Evolutionary conservation across 2,329 filamentous ascomycete genomes (phyloP), one percentile per base, ranked within the genome.

Genomic region (Pyricularia sp.): DNA sequence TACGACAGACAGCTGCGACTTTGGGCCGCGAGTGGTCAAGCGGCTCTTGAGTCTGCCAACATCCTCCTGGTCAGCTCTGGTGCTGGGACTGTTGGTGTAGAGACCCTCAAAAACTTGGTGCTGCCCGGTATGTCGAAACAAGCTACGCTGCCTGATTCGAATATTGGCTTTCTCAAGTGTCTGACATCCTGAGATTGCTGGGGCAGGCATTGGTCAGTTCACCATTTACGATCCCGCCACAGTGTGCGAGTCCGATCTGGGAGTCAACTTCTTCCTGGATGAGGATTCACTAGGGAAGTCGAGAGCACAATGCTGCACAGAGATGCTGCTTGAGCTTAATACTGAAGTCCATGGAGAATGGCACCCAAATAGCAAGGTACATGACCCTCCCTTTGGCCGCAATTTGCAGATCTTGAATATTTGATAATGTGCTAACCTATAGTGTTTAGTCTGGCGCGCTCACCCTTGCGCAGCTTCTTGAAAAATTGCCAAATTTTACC

Each of bases 221-320:
- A 96, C 92, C 0, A 97, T 99, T 71, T 90, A 91, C 68, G 95
- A 99, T 75, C 88, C 91, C 7, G 86, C 88, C 1, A 78, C 85
- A 2, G 94, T 99, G n/a, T 83, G 82, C 0, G 90, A 97, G 73
- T 84, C 88, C 61, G 95, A 99, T 75, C 82, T 99, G 59, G 95
- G 96, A 4, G 90, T 97, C 71, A 99, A 99, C 80, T 99, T 99
- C 84, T 99, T 99, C 75, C 83, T 99, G 0, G 92, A 97, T 71
- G 88, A 95, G 73, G 82, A 84, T 66, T 90, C 88, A 72, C 77
- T 97, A 55, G 94, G 93, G 68, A 89, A 89, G 74, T 88, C 88
- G 30, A 88, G 95, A 73, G 92, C 94, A 1, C 86, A 93, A 77
- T 89, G 91, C 76, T 92, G 91, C 68, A 89, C 90, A 69, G 88